Evolutionary conservation across 2,329 filamentous ascomycete species (phyloP), one percentile per base, ranked within the genome.

Genomic region (Colletotrichum graminicola): DNA sequence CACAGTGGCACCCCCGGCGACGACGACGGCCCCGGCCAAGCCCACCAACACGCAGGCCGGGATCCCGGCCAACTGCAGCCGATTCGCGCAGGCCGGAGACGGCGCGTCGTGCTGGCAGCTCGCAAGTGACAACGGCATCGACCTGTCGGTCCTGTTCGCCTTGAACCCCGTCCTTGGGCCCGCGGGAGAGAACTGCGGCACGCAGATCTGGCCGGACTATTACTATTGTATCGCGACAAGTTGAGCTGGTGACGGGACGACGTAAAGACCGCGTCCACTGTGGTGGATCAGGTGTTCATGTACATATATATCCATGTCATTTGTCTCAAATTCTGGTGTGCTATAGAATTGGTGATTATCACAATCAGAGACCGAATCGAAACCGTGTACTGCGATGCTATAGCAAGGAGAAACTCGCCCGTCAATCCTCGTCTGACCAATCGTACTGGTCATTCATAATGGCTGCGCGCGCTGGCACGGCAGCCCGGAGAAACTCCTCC

Each of bases 161-260:
- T 26, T 52, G 65, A 67, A 67, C 26, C 56, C 65, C 4, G 65
- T 62, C 5, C 62, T 76, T 5, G 75, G 73, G 14, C 23, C 55
- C 0, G 49, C 66, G 34, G 76, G 78, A 8, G 72, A 71, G n/a
- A 76, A 79, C 64, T 79, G 78, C 52, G 61, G 61, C 34, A 75
- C 71, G n/a, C 60, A 69, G 23, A 71, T 77, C 32, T 77, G 73
- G 76, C 59, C 73, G 5, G 65, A 63, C 16, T 74, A 79, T 21
- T 74, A 66, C 11, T 78, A 79, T 63, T 78, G 77, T 62, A 66
- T 77, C 16, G 71, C 62, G 6, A n/a, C 21, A 2, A 56, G 39
- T 29, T 64, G 62, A 64, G 23, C 6, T 29, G 43, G 39, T 16
- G 39, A 41, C 5, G 14, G 39, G 39, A 29, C 5, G 14, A 41